A percentile compares a stretch with the other conserved stretches of the same genome.
Conservation (phyloP, 768 basidiomycete genomes). For the Amanita fuliginea region DNA sequence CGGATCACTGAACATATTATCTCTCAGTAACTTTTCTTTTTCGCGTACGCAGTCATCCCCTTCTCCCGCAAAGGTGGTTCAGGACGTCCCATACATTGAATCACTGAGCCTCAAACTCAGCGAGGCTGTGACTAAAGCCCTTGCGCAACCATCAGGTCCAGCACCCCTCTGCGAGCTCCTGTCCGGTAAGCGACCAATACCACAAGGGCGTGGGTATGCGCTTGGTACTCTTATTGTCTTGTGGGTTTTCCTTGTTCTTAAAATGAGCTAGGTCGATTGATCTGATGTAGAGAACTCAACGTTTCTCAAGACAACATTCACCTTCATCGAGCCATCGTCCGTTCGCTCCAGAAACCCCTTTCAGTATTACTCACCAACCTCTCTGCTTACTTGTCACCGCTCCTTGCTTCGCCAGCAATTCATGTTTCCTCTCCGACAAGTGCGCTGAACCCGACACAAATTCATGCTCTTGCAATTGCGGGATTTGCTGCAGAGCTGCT, state of each 20-base stretch:
- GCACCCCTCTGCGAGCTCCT: conserved; percentile 39
- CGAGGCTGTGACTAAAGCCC: conserved; percentile 70
- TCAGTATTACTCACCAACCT: conserved; percentile 65
- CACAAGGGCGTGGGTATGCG: conserved; percentile 57
- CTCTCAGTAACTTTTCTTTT: conserved; percentile 46
- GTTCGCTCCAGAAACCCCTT: conserved; percentile 65
- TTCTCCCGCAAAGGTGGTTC: conserved; percentile 37
- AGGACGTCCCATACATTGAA: conserved; percentile 75
- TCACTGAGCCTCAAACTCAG: conserved; percentile 67
- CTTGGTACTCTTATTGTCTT: conserved; percentile 59
- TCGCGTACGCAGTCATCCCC: conserved; percentile 21
- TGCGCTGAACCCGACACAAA: conserved; percentile 52
- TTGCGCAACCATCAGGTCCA: conserved; percentile 53
- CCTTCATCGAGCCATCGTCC: conserved; percentile 57
- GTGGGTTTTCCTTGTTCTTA: conserved; percentile 32
- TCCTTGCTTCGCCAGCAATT: conserved; percentile 57
- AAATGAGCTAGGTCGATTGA: conserved; percentile 7
- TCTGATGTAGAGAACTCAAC: conserved; percentile 48
- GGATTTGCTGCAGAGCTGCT: conserved; percentile 67
- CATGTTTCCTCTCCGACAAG: conserved; percentile 36
- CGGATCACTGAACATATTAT: conserved; percentile 46
- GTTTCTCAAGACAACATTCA: conserved; percentile 53
- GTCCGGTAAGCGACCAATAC: conserved; percentile 62
- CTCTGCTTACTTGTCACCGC: conserved; percentile 53
- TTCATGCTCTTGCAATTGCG: conserved; percentile 59